Evolutionary conservation across 1,284 basidiomycete genomes (phyloP), one percentile per base, ranked within the genome.

Genomic region (Fomes fomentarius): DNA sequence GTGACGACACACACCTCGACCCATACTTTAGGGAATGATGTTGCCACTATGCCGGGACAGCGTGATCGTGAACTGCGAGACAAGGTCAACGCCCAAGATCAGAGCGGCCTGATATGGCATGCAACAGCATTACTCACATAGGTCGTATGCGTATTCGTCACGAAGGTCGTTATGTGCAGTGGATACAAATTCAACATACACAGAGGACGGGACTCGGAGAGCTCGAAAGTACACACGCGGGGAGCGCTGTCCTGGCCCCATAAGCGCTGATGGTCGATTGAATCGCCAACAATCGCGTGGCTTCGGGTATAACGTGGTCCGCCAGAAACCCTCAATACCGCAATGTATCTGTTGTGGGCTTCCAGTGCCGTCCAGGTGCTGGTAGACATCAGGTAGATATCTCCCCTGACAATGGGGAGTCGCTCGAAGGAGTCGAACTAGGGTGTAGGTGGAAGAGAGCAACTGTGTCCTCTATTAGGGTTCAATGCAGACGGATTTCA

Each of bases 1-100:
- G 25, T 25, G 41, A 26, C 35, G 14, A 19, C 33, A 60, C 58
- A 30, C 47, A 65, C 65, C 58, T 59, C 60, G 58, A 50, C 60
- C 63, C 65, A 66, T 66, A 24, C 35, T 49, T 40, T 45, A 43
- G 50, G 55, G 28, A 47, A 33, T 57, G 50, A 52, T 50, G 47
- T 39, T 54, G 50, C 50, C 35, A 42, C 56, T 39, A 52, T 8
- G 35, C 49, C 52, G 34, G 22, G 49, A 47, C 35, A 14, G 26
- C 40, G 41, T 48, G 53, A 54, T 57, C 53, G 53, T 52, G 17
- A 42, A 33, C 19, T 46, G 22, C 40, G 39, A 15, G 15, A 19
- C 10, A 19, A 17, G 11, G 8, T 15, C 5, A 24, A 7, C n/a
- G n/a, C n/a, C n/a, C n/a, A 17, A 42, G 26, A 47, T 50, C 25